Percentiles rank a stretch among this genome's conserved stretches.
These are phyloP conservation scores for Aaosphaeria pasadenensis DNA, from an alignment of 2,329 filamentous ascomycete species.

Conservation along the genomic window DNA sequence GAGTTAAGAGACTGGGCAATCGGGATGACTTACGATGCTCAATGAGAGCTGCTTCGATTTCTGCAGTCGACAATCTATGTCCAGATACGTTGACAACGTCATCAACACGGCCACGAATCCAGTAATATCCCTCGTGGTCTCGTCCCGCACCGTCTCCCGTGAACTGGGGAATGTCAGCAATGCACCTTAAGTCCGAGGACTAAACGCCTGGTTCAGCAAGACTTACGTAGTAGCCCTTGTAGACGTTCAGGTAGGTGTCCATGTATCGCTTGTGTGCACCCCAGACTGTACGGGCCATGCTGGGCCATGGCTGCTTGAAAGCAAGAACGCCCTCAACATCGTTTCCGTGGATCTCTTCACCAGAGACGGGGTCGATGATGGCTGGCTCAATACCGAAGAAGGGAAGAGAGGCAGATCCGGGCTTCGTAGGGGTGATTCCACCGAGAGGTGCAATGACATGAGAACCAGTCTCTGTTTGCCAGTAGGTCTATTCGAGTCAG, in stretches of 20 bases:
- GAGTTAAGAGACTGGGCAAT: neutral
- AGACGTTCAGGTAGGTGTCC: conserved; percentile 97
- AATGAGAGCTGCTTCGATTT: conserved; percentile 95
- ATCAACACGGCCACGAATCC: conserved; percentile 97
- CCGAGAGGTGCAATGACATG: conserved; percentile 93
- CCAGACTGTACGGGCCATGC: conserved; percentile 97
- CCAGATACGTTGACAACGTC: conserved; percentile 98
- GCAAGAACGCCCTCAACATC: conserved; percentile 95
- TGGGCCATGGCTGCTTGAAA: conserved; percentile 98
- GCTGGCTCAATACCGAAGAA: conserved; percentile 98
- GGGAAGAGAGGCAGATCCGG: conserved; percentile 88
- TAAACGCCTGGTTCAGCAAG: neutral
- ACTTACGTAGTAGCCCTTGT: conserved; percentile 95
- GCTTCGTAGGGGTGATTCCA: conserved; percentile 93
- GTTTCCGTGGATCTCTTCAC: conserved; percentile 89
- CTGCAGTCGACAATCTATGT: conserved; percentile 91
- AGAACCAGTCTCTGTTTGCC: conserved; percentile 98
- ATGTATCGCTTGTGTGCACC: conserved; percentile 97
- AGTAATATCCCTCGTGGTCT: conserved; percentile 98
- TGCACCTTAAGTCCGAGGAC: neutral
- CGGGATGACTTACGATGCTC: conserved; percentile 64
- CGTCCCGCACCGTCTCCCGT: conserved; percentile 92
- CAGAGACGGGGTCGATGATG: conserved; percentile 94
- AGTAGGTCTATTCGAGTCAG: conserved; percentile 73
- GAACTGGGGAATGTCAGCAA: conserved; percentile 55